A percentile compares a stretch with the other conserved stretches of the same genome.
Evolutionary conservation across 805 yeast species (phyloP).

Genomic region (Ascoidea rubescens): DNA sequence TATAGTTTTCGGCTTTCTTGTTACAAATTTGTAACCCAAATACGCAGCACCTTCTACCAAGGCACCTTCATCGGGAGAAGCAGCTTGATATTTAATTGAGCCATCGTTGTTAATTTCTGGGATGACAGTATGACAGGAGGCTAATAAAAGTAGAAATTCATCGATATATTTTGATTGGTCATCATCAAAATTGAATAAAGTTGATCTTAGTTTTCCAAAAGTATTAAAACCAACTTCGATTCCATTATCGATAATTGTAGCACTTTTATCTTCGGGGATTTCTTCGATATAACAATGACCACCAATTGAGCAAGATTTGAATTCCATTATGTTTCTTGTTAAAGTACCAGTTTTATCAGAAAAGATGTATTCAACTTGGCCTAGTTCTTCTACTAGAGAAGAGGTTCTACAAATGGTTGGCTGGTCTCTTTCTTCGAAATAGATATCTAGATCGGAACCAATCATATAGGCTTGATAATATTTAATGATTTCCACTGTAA

Average conservation of each 20-base stretch:
- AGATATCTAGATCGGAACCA: constrained; percentile 88
- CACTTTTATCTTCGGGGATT: constrained; percentile 82
- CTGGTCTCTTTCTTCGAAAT: constrained; percentile 74
- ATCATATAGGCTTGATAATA: constrained; percentile 92
- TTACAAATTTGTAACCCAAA: constrained; percentile 71
- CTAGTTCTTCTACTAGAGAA: constrained; percentile 89
- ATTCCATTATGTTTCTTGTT: constrained; percentile 94
- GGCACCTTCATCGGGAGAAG: constrained; percentile 99
- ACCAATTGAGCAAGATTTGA: constrained; percentile 83
- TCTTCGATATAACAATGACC: constrained; percentile 80
- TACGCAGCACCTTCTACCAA: constrained; percentile 91
- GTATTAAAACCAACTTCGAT: constrained; percentile 67
- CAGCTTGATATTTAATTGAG: constrained; percentile 85
- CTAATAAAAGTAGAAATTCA: constrained; percentile 69
- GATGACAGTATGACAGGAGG: constrained; percentile 95
- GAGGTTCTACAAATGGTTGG: constrained; percentile 95
- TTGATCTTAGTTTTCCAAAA: constrained; percentile 46
- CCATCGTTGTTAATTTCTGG: constrained; percentile 67
- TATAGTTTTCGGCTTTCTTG: constrained; percentile 76
- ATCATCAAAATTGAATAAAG: constrained; percentile 27
- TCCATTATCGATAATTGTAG: constrained; percentile 56
- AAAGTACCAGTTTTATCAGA: constrained; percentile 97
- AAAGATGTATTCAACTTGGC: constrained; percentile 91
- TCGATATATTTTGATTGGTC: constrained; percentile 39
- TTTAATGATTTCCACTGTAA: constrained; percentile 90